Evolutionary conservation across 2,329 filamentous ascomycete genomes (phyloP).

Genomic region (Aspergillus pseudonomiae): DNA sequence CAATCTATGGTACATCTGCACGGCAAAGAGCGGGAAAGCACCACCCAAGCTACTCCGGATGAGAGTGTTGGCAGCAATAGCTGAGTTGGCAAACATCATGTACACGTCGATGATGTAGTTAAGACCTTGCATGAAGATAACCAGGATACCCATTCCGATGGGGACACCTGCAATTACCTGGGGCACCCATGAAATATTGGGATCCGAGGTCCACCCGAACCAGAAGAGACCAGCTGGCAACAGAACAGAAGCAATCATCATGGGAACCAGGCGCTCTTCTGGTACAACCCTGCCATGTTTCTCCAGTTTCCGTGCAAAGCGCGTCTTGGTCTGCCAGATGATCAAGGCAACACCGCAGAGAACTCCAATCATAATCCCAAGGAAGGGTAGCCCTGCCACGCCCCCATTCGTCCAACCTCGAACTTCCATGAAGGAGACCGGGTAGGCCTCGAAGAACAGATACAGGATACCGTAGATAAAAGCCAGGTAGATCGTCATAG

Average conservation of each 20-base stretch:
- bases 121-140: conserved; percentile 46
- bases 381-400: conserved; percentile 43
- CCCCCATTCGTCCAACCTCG: conserved; percentile 41
- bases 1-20: conserved; percentile 39
- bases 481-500: conserved; percentile 50
- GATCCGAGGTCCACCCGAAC: conserved; percentile 52
- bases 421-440: conserved; percentile 42
- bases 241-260: conserved; percentile 47
- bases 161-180: conserved; percentile 48
- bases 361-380: conserved; percentile 40
- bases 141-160: conserved; percentile 46
- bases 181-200: conserved; percentile 47
- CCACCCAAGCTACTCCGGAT: conserved; percentile 38
- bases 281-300: conserved; percentile 41
- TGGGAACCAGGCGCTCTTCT: conserved; percentile 49
- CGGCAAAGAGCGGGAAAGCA: conserved; percentile 34
- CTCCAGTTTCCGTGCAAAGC: conserved; percentile 38
- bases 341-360: conserved; percentile 40
- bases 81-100: conserved; percentile 41
- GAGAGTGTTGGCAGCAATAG: conserved; percentile 41
- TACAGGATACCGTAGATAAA: conserved; percentile 43
- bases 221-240: conserved; percentile 52
- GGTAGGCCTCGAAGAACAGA: conserved; percentile 46
- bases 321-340: conserved; percentile 44
- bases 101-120: conserved; percentile 48